Base-by-base conservation (phyloP, 2,329 filamentous ascomycete species). In the Pseudomassariella vexata region DNA sequence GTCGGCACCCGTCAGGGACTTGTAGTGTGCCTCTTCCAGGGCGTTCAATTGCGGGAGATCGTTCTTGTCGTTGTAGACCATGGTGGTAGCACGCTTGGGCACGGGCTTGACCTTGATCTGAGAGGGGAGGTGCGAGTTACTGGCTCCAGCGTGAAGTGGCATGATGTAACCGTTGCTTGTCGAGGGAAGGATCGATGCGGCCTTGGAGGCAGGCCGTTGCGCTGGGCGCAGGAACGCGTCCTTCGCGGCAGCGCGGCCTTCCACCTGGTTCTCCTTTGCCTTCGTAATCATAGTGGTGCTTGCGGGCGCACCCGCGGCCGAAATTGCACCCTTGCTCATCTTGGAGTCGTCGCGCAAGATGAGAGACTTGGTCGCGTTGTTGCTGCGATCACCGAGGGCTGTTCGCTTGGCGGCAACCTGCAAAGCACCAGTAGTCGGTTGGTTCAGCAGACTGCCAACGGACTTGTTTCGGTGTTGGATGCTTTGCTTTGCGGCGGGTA, bases 391-490 rank as follows among this genome's bases (percentile, higher is more conserved):
- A 30, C 76, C 84, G 58, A 94, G 88, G 9, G 79, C 85, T 40
- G 80, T 79, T 45, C 88, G 79, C 65, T 89, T 92, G 34, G 79
- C 68, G 36, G 75, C 69, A 33, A 70, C 70, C 57, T 81, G 85
- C 42, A 80, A 59, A 23, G 66, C 69, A 30, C 66, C 69, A 40
- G 70, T 64, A 39, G 70, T 54, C 38, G 74, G 50, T 45, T 66
- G 67, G 28, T 44, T 45, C 52, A 65, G 48, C 62, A 85, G 45
- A 70, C 73, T 60, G 60, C 82, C 58, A 57, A 78, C 79, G 7
- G 88, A 94, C 61, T 94, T 94, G 63, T 87, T 82, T 41, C 83
- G 82, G 48, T 87, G 80, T 48, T 94, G 85, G 40, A 88, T 64
- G 32, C 73, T 64, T 54, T 78, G 78, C 45, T 73, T 73, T 38